Evolutionary conservation across 306 rosid genomes (phyloP), one percentile per base, ranked within the genome.

Genomic region (Astragalus glycyphyllos): DNA sequence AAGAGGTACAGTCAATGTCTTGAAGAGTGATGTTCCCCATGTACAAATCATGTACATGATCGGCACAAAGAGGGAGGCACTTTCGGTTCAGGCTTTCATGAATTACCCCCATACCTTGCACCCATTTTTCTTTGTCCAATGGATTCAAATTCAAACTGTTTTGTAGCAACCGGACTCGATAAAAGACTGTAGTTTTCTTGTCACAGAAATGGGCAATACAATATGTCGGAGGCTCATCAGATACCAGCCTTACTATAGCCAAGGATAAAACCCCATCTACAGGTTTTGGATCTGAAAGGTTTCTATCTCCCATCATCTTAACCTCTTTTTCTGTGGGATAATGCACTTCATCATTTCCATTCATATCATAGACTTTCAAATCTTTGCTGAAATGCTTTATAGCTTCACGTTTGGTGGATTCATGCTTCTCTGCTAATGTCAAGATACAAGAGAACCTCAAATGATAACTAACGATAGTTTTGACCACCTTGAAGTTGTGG

Each of bases 351-450:
- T 87, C 86, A n/a, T 77, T 84, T 59, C 92, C 92, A 46, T 78
- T 65, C 77, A 84, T 51, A 46, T 82, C 90, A 72, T 53, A 90
- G 51, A 93, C 86, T 77, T 85, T 90, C 86, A 93, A 81, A 86
- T 93, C 98, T 80, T 93, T 93, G 74, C 87, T 86, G 61, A 76
- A 93, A 76, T 84, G 91, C 76, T 81, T 85, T 73, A 90, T 90
- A 42, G 90, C 86, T 79, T 90, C 92, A 1, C 63, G 74, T 84
- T 93, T 93, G 37, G 96, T 81, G 53, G 96, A 88, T 74, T 88
- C 97, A 66, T 90, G 97, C 77, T 90, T 90, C 82, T 90, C 96
- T 11, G 98, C 98, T 71, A 93, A 61, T 60, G 97, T 90, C 84
- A 90, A 71, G 60, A 93, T 86, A 67, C 98, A 93, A 17, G 98